These are phyloP conservation scores for Grifola frondosa DNA, from an alignment of 1,284 basidiomycete species.

Conservation along the genomic window DNA sequence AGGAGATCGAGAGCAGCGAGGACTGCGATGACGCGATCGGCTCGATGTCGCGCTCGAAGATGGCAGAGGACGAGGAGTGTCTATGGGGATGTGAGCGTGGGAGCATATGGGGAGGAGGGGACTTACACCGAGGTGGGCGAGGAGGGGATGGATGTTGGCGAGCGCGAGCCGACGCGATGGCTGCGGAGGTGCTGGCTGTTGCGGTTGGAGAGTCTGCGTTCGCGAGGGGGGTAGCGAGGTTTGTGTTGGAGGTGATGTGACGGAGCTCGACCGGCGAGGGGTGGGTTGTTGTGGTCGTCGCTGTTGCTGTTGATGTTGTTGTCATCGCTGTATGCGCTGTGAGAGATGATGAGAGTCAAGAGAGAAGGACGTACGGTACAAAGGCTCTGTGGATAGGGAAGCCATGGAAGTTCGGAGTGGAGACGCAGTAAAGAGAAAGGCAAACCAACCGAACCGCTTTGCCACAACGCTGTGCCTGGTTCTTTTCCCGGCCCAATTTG, in stretches of 20 bases:
- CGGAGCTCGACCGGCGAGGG: conserved; percentile 41
- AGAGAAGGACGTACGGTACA: too few relatives aligned
- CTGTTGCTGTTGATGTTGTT: conserved; percentile 5
- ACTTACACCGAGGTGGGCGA: conserved; percentile 75
- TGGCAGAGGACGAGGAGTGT: conserved; percentile 75
- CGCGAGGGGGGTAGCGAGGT: conserved; percentile 40
- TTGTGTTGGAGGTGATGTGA: conserved; percentile 42
- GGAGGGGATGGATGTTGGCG: conserved; percentile 69
- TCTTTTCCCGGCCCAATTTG: too few relatives aligned
- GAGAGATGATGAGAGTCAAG: background rate
- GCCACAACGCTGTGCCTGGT: too few relatives aligned
- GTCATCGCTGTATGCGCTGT: background rate
- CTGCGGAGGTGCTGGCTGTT: conserved; percentile 46
- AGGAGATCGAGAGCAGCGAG: conserved; percentile 39
- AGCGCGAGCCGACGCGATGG: conserved; percentile 53
- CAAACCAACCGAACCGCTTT: too few relatives aligned
- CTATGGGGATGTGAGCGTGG: conserved; percentile 34
- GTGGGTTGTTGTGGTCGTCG: conserved; percentile 6
- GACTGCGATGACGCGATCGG: conserved; percentile 56
- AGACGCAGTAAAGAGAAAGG: too few relatives aligned
- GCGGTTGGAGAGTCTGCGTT: conserved; percentile 41
- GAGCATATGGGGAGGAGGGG: conserved; percentile 8
- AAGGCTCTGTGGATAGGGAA: too few relatives aligned
- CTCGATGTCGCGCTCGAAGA: conserved; percentile 82
- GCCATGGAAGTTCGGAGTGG: too few relatives aligned